These are phyloP conservation scores for Escallonia rubra DNA, from an alignment of 129 eudicot species.

Conservation along the genomic window DNA sequence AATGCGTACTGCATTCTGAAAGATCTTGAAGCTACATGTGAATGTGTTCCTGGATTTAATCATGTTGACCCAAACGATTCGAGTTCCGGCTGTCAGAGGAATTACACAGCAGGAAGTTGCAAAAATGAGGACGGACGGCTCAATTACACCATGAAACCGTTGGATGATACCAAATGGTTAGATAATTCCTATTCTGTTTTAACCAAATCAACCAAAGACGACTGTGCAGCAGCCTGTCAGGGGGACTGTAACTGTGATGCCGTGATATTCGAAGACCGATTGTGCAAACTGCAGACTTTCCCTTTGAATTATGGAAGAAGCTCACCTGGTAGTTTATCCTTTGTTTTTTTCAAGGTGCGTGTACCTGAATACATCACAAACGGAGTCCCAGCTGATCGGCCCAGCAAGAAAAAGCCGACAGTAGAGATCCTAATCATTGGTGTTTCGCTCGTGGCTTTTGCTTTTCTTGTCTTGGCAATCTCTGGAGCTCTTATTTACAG, in stretches of 20 bases:
- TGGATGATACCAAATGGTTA: constrained; percentile 15
- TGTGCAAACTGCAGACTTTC: constrained; percentile 25
- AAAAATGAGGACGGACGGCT: neutral
- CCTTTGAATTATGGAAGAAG: constrained; percentile 26
- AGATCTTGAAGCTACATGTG: constrained; percentile 11
- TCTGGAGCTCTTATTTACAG: neutral
- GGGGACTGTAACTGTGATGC: constrained; percentile 38
- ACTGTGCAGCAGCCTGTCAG: constrained; percentile 26
- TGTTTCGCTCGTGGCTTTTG: neutral
- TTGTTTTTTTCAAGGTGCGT: constrained; percentile 16
- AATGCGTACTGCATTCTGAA: constrained; percentile 24
- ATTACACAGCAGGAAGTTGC: constrained; percentile 23
- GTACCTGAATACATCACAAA: neutral
- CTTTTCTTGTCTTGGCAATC: constrained; percentile 2
- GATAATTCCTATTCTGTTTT: constrained; percentile 14
- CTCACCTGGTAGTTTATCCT: neutral
- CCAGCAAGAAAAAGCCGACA: neutral
- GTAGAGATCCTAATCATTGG: constrained; percentile 14
- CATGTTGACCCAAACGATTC: neutral
- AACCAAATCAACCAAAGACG: constrained; percentile 4
- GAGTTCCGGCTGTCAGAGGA: constrained; percentile 36
- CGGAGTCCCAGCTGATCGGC: neutral
- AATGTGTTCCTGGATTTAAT: constrained; percentile 37
- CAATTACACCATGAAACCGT: constrained; percentile 5
- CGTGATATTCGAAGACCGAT: constrained; percentile 12